These are phyloP conservation scores for Bipolaris zeicola DNA, from an alignment of 2,329 filamentous ascomycete species.

Conservation along the genomic window DNA sequence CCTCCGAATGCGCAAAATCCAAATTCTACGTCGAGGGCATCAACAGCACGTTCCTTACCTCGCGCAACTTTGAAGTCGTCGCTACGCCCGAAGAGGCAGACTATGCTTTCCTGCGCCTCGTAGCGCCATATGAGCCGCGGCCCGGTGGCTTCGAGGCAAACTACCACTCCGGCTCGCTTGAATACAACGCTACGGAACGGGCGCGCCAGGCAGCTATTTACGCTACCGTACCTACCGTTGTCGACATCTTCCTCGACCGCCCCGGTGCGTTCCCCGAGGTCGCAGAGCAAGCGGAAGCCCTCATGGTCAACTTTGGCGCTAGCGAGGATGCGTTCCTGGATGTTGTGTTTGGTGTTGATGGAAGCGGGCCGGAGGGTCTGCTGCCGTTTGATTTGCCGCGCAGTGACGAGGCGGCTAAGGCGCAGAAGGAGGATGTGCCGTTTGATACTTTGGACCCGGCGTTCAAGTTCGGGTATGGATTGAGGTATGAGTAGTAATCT, in stretches of 20 bases:
- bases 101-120: conserved; percentile 50
- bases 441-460: conserved; percentile 48
- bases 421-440: conserved; percentile 42
- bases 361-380: conserved; percentile 49
- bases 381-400: conserved; percentile 57
- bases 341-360: conserved; percentile 48
- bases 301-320: conserved; percentile 52
- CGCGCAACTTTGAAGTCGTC: conserved; percentile 44
- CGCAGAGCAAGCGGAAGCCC: conserved; percentile 45
- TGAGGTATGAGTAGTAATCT: conserved; percentile 32
- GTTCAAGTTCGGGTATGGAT: conserved; percentile 44
- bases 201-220: conserved; percentile 50
- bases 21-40: conserved; percentile 48
- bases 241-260: conserved; percentile 54
- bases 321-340: conserved; percentile 53
- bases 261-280: conserved; percentile 54
- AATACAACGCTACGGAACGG: conserved; percentile 50
- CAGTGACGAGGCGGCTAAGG: conserved; percentile 52
- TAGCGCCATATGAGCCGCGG: conserved; percentile 50
- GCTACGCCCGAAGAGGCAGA: conserved; percentile 48
- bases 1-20: conserved; percentile 20
- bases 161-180: conserved; percentile 51
- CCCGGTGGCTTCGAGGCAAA: conserved; percentile 50
- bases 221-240: conserved; percentile 47
- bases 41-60: conserved; percentile 40